Base-by-base conservation (phyloP, 805 yeast species). In the Scheffersomyces stipitis region DNA sequence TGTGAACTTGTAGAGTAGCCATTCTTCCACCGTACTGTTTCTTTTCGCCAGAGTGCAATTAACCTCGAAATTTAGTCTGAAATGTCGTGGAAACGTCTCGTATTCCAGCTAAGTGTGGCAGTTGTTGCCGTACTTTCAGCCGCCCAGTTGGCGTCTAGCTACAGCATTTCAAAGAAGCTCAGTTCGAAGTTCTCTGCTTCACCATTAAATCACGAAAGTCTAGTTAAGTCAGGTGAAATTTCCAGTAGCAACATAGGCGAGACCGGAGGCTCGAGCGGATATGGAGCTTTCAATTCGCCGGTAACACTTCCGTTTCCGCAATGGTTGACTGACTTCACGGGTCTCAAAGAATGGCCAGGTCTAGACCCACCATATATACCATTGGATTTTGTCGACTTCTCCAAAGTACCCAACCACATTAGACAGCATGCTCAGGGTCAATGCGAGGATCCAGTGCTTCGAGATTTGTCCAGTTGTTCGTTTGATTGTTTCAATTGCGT, bases 361-460 rank as follows among this genome's bases (percentile, higher is more conserved):
- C 56, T 76, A 30, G 80, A 81, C 36, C 96, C 97, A 3, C 96
- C 97, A 0, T 90, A 86, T 56, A 82, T 90, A 26, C 89, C 95
- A 2, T 61, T 86, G 42, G 85, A 80, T 47, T 83, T 81, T 48
- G 78, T 87, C 42, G 76, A 85, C 51, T 62, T 86, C 31, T 44
- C 51, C 4, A 51, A 54, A 18, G 66, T 86, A 16, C 86, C 87
- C 3, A 29, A 33, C 4, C 50, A 60, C 5, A 60, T 66, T 40
- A 66, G 73, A 15, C 56, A 60, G 1, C 80, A 84, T 49, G 46
- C 56, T 6, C 79, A 75, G 38, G 89, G 88, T 2, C 58, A 60
- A 10, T 89, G 97, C 57, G 70, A 73, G 2, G 44, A 49, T 1
- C 73, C 67, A 12, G 58, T 65, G 20, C 67, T 73, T 20, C 36